Evolutionary conservation across 371 early-diverging fungal species (phyloP).

Genomic region (Syncephalastrum sp.): DNA sequence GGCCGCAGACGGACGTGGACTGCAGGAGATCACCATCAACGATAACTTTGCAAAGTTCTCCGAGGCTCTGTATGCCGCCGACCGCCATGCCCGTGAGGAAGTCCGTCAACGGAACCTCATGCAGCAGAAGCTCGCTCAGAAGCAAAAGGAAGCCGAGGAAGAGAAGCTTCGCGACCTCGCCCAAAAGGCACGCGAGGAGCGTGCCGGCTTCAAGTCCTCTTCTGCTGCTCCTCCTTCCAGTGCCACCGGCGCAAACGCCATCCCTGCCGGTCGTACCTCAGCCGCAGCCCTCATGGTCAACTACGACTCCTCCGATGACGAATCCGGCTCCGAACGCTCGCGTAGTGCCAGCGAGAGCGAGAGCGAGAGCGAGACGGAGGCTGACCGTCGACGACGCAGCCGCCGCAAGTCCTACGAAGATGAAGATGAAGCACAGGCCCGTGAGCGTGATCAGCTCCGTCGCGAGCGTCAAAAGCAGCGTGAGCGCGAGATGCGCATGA

Average conservation of each 20-base stretch:
- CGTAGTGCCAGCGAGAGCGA: conserved; percentile 25
- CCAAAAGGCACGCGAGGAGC: conserved; percentile 90
- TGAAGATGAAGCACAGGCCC: conserved; percentile 56
- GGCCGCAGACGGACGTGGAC: conserved; percentile 95
- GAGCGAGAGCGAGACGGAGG: conserved; percentile 21
- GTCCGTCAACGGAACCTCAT: conserved; percentile 86
- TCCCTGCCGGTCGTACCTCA: conserved; percentile 35
- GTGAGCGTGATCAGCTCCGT: conserved; percentile 89
- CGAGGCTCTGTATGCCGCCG: conserved; percentile 92
- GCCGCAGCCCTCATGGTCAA: conserved; percentile 45
- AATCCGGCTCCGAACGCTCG: conserved; percentile 40
- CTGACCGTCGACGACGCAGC: conserved; percentile 6
- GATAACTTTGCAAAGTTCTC: conserved; percentile 95
- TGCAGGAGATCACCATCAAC: conserved; percentile 90
- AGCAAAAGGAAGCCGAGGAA: conserved; percentile 93
- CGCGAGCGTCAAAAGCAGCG: conserved; percentile 81
- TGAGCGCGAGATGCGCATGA: conserved; percentile 86
- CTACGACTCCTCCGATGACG: conserved; percentile 48
- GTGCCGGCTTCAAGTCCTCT: conserved; percentile 44
- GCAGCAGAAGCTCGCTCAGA: conserved; percentile 90
- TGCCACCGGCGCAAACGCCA: conserved; percentile 10
- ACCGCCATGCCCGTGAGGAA: conserved; percentile 93
- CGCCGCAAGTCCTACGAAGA: conserved; percentile 19
- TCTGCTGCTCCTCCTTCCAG: conserved; percentile 2
- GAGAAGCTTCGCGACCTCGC: conserved; percentile 86